A percentile compares a stretch with the other conserved stretches of the same genome.
phyloP scores from a whole-genome alignment of 140 eudicot species.

The Ambrosia hybrid region DNA sequence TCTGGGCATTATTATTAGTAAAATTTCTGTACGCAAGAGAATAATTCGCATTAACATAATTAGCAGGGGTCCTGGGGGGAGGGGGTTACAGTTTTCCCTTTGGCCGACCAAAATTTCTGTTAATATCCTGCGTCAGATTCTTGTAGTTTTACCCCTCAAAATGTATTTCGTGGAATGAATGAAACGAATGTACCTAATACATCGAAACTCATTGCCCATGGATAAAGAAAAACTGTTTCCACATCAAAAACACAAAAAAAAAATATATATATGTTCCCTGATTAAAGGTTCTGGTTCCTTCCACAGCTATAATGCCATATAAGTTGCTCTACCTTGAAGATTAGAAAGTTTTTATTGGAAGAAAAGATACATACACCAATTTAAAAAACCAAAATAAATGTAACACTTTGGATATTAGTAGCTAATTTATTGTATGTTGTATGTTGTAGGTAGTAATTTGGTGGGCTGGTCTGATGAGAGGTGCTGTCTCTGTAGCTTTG shows the following conservation, averaged over 20 bases:
- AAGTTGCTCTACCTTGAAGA: background rate
- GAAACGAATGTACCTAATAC: too few relatives aligned
- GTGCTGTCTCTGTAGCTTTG: constrained; percentile 95
- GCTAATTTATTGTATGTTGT: background rate
- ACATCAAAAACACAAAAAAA: too few relatives aligned
- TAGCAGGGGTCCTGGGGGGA: background rate
- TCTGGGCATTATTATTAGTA: background rate
- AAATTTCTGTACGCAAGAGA: background rate
- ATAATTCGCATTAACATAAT: background rate
- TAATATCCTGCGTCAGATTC: too few relatives aligned
- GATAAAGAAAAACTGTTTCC: too few relatives aligned
- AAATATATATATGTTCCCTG: too few relatives aligned
- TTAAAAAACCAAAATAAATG: background rate
- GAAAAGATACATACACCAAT: background rate
- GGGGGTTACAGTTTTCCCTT: background rate
- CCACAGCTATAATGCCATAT: too few relatives aligned
- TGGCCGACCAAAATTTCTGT: too few relatives aligned
- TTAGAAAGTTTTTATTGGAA: background rate
- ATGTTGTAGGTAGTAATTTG: constrained; percentile 68
- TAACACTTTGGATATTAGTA: background rate
- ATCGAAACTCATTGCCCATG: too few relatives aligned
- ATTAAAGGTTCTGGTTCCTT: too few relatives aligned
- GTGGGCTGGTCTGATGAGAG: constrained; percentile 99
- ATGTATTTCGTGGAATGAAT: too few relatives aligned
- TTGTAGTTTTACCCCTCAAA: too few relatives aligned